Percentiles rank a stretch among this genome's conserved stretches.
Conservation (phyloP, 768 basidiomycete genomes). For the Termitomyces sp. region DNA sequence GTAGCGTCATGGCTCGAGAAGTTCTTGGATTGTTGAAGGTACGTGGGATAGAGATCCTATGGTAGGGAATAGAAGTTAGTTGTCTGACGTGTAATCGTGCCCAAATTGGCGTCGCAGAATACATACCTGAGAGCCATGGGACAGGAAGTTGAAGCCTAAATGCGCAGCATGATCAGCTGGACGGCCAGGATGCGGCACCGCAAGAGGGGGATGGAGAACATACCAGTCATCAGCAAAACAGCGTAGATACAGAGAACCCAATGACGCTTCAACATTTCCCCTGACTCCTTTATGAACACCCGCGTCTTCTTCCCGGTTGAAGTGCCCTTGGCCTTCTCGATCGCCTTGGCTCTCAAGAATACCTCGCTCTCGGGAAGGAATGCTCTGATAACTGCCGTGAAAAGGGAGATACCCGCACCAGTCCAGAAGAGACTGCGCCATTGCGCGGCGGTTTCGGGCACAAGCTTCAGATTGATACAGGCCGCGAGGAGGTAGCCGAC, state of each 20-base stretch:
- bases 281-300: constrained; percentile 68
- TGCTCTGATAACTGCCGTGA: constrained; percentile 63
- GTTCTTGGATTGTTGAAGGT: constrained; percentile 48
- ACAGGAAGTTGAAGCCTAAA: constrained; percentile 49
- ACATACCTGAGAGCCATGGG: constrained; percentile 43
- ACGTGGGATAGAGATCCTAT: constrained; percentile 60
- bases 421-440: constrained; percentile 88
- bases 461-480: constrained; percentile 71
- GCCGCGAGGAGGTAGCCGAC: constrained; percentile 82
- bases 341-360: constrained; percentile 63
- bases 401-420: constrained; percentile 60
- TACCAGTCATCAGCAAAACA: constrained; percentile 29
- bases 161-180: background rate
- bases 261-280: constrained; percentile 73
- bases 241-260: constrained; percentile 85
- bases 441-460: constrained; percentile 31
- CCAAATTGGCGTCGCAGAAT: constrained; percentile 17
- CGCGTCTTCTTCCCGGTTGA: constrained; percentile 54
- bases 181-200: background rate
- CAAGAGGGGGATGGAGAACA: background rate
- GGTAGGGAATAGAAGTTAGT: constrained; percentile 6
- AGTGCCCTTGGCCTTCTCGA: constrained; percentile 53
- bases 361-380: constrained; percentile 72
- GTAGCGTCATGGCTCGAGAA: constrained; percentile 45
- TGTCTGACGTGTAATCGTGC: background rate